Evolutionary conservation across 495 filamentous ascomycete species (phyloP).

Genomic region (Cryomyces minteri): DNA sequence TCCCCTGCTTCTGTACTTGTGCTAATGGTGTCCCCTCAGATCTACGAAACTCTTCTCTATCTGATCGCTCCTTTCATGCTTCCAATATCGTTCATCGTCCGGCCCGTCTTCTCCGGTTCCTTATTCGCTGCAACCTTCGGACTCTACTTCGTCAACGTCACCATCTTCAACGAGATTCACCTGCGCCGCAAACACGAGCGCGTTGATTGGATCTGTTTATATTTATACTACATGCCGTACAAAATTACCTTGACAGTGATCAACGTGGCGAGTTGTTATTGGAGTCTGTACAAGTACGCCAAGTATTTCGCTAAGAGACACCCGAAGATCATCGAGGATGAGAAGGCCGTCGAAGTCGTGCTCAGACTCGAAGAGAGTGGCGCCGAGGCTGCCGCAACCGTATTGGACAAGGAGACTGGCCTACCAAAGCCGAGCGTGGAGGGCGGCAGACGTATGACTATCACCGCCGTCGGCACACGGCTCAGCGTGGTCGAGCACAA

Average conservation of each 20-base stretch:
- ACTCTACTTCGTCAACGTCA: conserved; percentile 23
- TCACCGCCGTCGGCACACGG: conserved; percentile 3
- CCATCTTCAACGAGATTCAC: conserved; percentile 28
- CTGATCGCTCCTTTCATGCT: conserved; percentile 28
- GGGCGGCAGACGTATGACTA: conserved; percentile 1
- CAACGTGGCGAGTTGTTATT: conserved; percentile 27
- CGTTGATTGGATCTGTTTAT: conserved; percentile 5
- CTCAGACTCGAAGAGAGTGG: conserved; percentile 12
- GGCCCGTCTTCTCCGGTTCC: conserved; percentile 18
- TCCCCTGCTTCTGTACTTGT: not conserved
- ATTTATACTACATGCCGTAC: conserved; percentile 23
- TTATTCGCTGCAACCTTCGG: conserved; percentile 17
- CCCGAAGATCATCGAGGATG: conserved; percentile 26
- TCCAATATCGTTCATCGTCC: conserved; percentile 26
- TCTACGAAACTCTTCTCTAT: conserved; percentile 30
- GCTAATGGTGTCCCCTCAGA: not conserved
- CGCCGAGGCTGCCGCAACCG: not conserved
- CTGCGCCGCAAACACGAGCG: conserved; percentile 23
- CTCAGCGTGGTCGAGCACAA: not conserved
- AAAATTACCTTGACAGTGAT: conserved; percentile 23
- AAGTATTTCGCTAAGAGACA: conserved; percentile 25
- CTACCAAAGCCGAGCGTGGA: not conserved
- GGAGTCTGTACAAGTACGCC: conserved; percentile 25
- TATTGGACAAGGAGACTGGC: not conserved
- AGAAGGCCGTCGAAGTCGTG: conserved; percentile 24